Conservation (phyloP, 1,284 basidiomycete species). For the Ganoderma boninense region DNA sequence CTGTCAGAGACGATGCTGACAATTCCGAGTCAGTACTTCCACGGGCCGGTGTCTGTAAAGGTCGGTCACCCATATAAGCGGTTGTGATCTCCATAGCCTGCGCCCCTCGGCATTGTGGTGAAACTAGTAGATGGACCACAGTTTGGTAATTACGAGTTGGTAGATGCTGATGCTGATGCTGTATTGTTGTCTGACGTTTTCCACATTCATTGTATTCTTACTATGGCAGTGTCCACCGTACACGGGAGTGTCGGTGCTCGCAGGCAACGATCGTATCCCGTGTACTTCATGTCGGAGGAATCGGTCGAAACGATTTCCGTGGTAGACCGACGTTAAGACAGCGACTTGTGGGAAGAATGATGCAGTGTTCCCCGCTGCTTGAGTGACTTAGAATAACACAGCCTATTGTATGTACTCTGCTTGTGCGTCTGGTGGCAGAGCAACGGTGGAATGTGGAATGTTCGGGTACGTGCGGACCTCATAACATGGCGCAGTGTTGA, state of each 20-base stretch:
- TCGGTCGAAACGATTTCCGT: not conserved
- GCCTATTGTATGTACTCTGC: not conserved
- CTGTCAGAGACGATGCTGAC: not conserved
- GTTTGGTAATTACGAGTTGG: not conserved
- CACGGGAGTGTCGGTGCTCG: not conserved
- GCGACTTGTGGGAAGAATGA: constrained; percentile 1
- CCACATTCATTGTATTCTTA: not conserved
- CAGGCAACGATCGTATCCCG: not conserved
- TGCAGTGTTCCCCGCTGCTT: not conserved
- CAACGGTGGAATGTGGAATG: not conserved
- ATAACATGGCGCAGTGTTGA: not conserved
- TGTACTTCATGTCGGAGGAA: not conserved
- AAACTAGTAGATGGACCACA: not conserved
- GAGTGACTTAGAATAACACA: not conserved
- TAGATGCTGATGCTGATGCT: not conserved
- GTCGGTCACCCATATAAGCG: not conserved
- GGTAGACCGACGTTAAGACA: not conserved
- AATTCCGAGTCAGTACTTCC: too few relatives aligned
- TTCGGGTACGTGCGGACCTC: not conserved
- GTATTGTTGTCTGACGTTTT: not conserved
- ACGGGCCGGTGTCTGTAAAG: not conserved
- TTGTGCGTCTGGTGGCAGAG: not conserved
- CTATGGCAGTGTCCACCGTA: not conserved
- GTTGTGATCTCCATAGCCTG: not conserved
- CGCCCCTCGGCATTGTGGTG: not conserved